These are phyloP conservation scores for Scalesia atractyloides DNA, from an alignment of 129 eudicot genomes.

Conservation along the genomic window DNA sequence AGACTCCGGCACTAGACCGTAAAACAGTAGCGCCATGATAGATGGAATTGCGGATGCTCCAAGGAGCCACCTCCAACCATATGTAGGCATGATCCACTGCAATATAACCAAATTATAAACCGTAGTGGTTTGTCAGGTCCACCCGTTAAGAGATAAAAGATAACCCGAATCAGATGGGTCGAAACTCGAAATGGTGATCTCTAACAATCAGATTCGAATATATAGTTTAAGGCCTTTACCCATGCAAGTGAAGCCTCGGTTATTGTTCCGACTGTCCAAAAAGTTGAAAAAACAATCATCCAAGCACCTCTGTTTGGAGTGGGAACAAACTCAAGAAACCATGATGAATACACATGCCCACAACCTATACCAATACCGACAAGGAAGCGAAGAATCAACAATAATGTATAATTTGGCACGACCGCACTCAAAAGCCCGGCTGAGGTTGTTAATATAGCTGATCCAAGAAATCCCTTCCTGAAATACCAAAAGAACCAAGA, in stretches of 20 bases:
- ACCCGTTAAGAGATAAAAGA: conserved; percentile 9
- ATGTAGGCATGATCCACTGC: conserved; percentile 66
- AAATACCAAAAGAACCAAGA: conserved; percentile 18
- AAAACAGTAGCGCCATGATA: conserved; percentile 47
- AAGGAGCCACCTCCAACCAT: conserved; percentile 81
- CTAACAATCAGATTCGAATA: neutral
- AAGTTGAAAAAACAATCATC: conserved; percentile 75
- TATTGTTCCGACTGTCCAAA: conserved; percentile 83
- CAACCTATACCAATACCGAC: conserved; percentile 82
- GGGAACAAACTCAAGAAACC: conserved; percentile 88
- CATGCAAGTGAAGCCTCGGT: conserved; percentile 74
- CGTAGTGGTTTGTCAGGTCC: too few relatives aligned
- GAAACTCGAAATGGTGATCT: too few relatives aligned
- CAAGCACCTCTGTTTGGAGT: conserved; percentile 66
- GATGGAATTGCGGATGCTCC: conserved; percentile 68
- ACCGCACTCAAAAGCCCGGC: conserved; percentile 67
- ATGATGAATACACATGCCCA: conserved; percentile 68
- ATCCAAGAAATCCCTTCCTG: conserved; percentile 75
- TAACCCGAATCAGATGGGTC: conserved; percentile 3
- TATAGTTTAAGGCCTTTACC: conserved; percentile 38
- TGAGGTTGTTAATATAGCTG: conserved; percentile 50
- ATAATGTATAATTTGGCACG: conserved; percentile 54
- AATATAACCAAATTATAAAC: neutral
- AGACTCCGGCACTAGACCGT: conserved; percentile 53
- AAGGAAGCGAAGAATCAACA: conserved; percentile 57